Percentiles rank a stretch among this genome's conserved stretches.
Conservation (phyloP, 2,329 filamentous ascomycete genomes). For the Alternaria ethzedia region DNA sequence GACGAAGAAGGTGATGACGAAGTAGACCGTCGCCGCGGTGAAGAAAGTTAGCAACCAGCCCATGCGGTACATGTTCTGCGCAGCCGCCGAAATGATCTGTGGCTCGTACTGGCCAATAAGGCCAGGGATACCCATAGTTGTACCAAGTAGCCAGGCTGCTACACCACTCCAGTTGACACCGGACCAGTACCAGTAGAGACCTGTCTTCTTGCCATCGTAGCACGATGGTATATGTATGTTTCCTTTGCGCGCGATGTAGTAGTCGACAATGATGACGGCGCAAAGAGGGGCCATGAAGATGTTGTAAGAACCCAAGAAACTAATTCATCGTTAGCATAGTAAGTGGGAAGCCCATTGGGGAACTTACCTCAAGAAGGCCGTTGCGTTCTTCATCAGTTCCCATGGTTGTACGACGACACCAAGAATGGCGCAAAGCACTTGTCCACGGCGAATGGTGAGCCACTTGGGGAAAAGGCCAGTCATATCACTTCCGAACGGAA, state of each 20-base stretch:
- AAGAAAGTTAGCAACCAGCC: conserved; percentile 44
- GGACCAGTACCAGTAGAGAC: conserved; percentile 39
- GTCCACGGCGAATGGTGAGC: conserved; percentile 53
- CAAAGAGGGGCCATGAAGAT: conserved; percentile 53
- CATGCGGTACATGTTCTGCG: conserved; percentile 47
- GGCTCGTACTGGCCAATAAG: conserved; percentile 41
- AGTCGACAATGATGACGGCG: conserved; percentile 47
- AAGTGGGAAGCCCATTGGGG: too few relatives aligned
- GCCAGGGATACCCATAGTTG: conserved; percentile 44
- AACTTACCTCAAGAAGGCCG: conserved; percentile 44
- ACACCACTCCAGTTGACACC: conserved; percentile 45
- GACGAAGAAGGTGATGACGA: conserved; percentile 20
- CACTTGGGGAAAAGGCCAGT: conserved; percentile 52
- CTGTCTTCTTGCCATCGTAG: conserved; percentile 33
- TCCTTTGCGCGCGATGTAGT: conserved; percentile 50
- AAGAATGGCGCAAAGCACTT: conserved; percentile 50
- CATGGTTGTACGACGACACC: conserved; percentile 50
- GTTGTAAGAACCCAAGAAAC: conserved; percentile 52
- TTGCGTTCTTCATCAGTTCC: conserved; percentile 51
- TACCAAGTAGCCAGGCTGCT: conserved; percentile 37
- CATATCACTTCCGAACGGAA: conserved; percentile 53
- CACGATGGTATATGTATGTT: conserved; percentile 51
- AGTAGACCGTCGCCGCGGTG: conserved; percentile 38
- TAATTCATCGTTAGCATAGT: conserved; percentile 19
- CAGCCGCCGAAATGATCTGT: conserved; percentile 38